A percentile compares a stretch with the other conserved stretches of the same genome.
Conservation (phyloP, 345 rosid genomes). For the Eutrema yunnanense region DNA sequence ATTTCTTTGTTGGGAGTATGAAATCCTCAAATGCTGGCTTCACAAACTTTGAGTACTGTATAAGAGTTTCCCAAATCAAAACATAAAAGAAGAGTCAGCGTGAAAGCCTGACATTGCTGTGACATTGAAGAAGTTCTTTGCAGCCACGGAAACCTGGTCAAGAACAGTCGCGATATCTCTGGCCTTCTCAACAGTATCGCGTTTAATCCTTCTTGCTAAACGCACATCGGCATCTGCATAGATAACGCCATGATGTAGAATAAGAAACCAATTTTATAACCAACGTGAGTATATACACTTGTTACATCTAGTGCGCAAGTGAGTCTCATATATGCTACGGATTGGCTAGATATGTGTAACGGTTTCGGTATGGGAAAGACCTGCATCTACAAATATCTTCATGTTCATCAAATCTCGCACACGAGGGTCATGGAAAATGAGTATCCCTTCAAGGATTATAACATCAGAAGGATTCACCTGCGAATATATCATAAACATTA, state of each 20-base stretch:
- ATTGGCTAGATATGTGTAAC: neutral
- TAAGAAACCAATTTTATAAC: neutral
- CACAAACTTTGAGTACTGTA: slow-evolving; percentile 95
- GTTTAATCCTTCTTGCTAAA: slow-evolving; percentile 91
- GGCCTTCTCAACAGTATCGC: slow-evolving; percentile 83
- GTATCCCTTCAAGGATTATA: slow-evolving; percentile 87
- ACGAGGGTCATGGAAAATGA: slow-evolving; percentile 77
- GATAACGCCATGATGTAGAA: slow-evolving; percentile 19
- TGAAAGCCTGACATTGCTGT: neutral
- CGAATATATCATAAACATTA: neutral
- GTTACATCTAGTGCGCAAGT: neutral
- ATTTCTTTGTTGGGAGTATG: slow-evolving; percentile 93
- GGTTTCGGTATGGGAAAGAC: slow-evolving; percentile 27
- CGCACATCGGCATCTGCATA: slow-evolving; percentile 98
- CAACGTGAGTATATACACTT: neutral
- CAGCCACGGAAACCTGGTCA: slow-evolving; percentile 59
- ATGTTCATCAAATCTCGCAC: slow-evolving; percentile 87
- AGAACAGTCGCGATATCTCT: slow-evolving; percentile 81
- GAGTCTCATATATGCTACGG: neutral
- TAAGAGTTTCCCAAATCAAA: slow-evolving; percentile 8
- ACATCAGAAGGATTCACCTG: slow-evolving; percentile 95
- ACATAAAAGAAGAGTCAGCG: neutral
- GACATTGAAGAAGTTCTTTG: neutral
- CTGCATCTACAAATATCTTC: slow-evolving; percentile 96
- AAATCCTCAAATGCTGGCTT: slow-evolving; percentile 97